A percentile compares a stretch with the other conserved stretches of the same genome.
Evolutionary conservation across 345 rosid genomes (phyloP).

Genomic region (Hypericum perforatum): DNA sequence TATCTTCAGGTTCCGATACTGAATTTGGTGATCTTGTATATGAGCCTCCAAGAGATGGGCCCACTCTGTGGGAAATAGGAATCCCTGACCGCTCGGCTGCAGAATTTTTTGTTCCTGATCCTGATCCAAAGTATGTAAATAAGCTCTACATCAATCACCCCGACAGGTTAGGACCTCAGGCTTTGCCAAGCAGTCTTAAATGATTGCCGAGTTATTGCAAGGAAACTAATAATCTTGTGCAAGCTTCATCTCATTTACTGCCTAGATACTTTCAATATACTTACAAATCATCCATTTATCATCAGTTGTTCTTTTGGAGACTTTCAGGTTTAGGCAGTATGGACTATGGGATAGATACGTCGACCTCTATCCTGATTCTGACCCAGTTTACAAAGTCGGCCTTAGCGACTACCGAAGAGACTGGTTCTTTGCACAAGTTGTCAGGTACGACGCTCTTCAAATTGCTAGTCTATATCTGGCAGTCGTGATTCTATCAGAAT

Average conservation of each 20-base stretch:
- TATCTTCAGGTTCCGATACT: background rate
- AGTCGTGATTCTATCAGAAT: too few relatives aligned
- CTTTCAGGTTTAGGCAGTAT: constrained; percentile 1
- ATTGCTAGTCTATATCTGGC: too few relatives aligned
- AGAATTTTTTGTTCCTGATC: constrained; percentile 1
- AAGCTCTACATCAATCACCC: background rate
- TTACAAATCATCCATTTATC: too few relatives aligned
- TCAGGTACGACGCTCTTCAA: background rate
- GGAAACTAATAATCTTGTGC: too few relatives aligned
- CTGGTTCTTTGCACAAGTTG: background rate
- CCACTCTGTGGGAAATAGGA: constrained; percentile 1
- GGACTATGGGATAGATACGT: background rate
- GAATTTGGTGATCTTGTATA: background rate
- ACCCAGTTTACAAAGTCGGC: background rate
- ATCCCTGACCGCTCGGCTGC: constrained; percentile 1
- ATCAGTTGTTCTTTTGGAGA: too few relatives aligned
- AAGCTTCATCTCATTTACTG: too few relatives aligned
- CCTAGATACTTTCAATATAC: background rate
- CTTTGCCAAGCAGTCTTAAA: too few relatives aligned
- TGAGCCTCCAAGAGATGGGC: constrained; percentile 1
- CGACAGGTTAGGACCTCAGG: background rate
- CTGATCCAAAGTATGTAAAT: background rate
- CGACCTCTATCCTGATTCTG: background rate
- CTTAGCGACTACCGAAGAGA: background rate
- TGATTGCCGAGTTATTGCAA: too few relatives aligned